Percentiles rank a stretch among this genome's conserved stretches.
Conservation (phyloP, 345 rosid species). For the Arabis hirsuta region DNA sequence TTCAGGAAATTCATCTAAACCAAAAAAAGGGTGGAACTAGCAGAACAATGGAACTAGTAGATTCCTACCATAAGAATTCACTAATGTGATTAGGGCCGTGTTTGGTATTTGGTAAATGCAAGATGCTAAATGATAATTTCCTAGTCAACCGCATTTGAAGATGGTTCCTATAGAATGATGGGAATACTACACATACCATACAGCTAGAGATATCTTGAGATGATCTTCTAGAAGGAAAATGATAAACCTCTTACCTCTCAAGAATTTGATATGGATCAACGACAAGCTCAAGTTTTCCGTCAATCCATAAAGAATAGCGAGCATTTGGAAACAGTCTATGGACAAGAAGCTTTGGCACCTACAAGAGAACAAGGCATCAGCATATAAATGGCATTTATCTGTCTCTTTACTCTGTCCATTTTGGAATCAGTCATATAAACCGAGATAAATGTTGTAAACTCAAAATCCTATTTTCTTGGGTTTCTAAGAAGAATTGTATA, state of each 20-base stretch:
- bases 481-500: not conserved
- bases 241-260: constrained; percentile 65
- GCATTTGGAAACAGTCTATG: constrained; percentile 96
- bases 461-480: not conserved
- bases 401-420: constrained; percentile 1
- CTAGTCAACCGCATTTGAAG: not conserved
- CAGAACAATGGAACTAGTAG: constrained; percentile 11
- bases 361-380: constrained; percentile 17
- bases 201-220: constrained; percentile 7
- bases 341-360: constrained; percentile 49
- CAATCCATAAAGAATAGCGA: constrained; percentile 93
- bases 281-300: constrained; percentile 96
- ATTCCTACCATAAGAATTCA: constrained; percentile 10
- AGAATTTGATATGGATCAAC: constrained; percentile 96
- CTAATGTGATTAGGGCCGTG: not conserved
- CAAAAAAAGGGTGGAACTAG: constrained; percentile 6
- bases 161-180: not conserved
- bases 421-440: not conserved
- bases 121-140: not conserved
- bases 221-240: not conserved
- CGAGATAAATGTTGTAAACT: constrained; percentile 6
- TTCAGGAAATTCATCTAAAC: constrained; percentile 10
- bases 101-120: not conserved
- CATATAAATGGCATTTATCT: not conserved
- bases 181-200: constrained; percentile 16